These are phyloP conservation scores for Ganoderma meredithae DNA, from an alignment of 1,284 basidiomycete species.

Conservation along the genomic window DNA sequence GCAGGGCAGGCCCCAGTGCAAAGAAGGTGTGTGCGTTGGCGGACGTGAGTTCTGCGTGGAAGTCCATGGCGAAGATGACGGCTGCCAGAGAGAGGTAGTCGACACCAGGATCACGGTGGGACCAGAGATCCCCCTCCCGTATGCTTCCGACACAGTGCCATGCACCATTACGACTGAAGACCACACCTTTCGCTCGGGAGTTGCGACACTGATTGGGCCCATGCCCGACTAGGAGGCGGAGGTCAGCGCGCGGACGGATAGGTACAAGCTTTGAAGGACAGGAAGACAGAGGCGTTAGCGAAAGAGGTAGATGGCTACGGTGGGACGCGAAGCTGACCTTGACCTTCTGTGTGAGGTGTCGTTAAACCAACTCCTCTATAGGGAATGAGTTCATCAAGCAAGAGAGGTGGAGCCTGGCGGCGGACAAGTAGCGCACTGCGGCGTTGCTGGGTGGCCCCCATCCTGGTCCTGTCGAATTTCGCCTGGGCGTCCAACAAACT, in stretches of 20 bases:
- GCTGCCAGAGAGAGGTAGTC: constrained; percentile 11
- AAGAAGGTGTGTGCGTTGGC: constrained; percentile 10
- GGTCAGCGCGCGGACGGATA: neutral
- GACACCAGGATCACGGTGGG: too few relatives aligned
- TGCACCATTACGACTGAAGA: neutral
- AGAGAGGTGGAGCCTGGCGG: constrained; percentile 35
- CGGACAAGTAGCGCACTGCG: constrained; percentile 37
- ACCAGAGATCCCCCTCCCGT: too few relatives aligned
- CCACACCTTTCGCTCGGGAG: neutral
- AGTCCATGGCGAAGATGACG: constrained; percentile 30
- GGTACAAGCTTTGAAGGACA: neutral
- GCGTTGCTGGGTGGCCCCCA: constrained; percentile 32
- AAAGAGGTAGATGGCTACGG: constrained; percentile 7
- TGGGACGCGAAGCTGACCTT: too few relatives aligned
- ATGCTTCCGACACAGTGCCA: too few relatives aligned
- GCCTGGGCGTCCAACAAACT: constrained; percentile 51
- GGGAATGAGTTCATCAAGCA: constrained; percentile 40
- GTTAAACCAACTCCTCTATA: constrained; percentile 37
- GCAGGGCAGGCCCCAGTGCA: constrained; percentile 29
- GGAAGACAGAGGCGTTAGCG: neutral
- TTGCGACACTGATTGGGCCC: neutral
- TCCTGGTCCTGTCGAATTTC: constrained; percentile 50
- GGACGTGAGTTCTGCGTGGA: constrained; percentile 20
- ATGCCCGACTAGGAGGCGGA: neutral
- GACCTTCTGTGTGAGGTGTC: constrained; percentile 19